These are phyloP conservation scores for Petunia secreta DNA, from an alignment of 257 asterid species.

Conservation along the genomic window DNA sequence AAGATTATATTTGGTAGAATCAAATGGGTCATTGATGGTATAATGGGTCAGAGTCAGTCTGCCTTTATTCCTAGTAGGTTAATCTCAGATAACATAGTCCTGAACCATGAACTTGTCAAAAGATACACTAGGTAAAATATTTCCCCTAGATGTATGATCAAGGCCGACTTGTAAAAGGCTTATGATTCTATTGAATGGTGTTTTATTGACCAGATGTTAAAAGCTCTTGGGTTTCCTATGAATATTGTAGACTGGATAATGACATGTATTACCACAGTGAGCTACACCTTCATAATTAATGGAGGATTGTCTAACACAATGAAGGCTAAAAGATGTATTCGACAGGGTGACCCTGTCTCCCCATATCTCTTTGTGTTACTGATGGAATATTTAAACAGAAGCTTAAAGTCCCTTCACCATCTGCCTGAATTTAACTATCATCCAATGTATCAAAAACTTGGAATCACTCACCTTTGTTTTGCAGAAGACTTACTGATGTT, in stretches of 20 bases:
- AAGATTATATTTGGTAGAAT: neutral
- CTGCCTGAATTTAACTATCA: too few species aligned
- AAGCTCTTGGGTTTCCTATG: neutral
- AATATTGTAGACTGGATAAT: neutral
- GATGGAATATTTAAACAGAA: neutral
- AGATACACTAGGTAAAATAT: neutral
- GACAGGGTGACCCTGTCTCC: neutral
- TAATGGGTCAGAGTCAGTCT: neutral
- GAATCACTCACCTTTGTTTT: too few species aligned
- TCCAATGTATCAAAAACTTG: too few species aligned
- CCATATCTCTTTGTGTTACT: neutral
- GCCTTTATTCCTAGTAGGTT: neutral
- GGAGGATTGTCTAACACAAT: neutral
- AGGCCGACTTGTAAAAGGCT: neutral
- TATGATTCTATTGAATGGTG: neutral
- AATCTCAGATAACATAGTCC: too few species aligned
- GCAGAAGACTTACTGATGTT: too few species aligned
- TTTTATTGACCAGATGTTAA: neutral
- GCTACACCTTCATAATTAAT: neutral
- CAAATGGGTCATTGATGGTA: neutral
- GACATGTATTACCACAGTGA: neutral
- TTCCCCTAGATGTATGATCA: neutral
- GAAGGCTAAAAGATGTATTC: neutral
- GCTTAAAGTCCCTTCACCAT: neutral
- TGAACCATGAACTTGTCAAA: too few species aligned